Conservation (phyloP, 202 grass and related monocot genomes). For the Miscanthus sacchariflorus region DNA sequence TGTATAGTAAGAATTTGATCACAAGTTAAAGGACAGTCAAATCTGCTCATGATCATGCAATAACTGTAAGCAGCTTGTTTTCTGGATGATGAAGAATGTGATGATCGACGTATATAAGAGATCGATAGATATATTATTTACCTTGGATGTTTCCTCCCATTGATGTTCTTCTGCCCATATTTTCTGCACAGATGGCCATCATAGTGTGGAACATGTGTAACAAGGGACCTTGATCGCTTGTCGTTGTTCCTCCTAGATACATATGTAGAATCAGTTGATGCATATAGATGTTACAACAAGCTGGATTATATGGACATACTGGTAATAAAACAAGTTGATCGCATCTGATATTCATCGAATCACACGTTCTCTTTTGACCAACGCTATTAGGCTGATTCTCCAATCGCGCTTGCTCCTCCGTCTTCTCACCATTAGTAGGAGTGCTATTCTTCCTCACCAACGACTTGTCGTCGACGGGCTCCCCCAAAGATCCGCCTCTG, state of each 20-base stretch:
- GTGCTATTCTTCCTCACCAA: not conserved
- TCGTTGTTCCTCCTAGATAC: conserved; percentile 2
- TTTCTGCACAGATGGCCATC: conserved; percentile 11
- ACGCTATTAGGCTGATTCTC: not conserved
- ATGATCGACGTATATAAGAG: not conserved
- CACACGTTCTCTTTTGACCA: conserved; percentile 26
- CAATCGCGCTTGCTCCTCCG: not conserved
- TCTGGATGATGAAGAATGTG: not conserved
- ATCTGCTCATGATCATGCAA: not conserved
- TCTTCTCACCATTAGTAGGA: not conserved
- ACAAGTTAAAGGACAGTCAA: too few species aligned
- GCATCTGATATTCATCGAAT: not conserved
- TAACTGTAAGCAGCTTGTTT: not conserved
- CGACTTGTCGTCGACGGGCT: not conserved
- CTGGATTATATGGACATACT: not conserved
- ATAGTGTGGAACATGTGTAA: conserved; percentile 49
- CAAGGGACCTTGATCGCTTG: conserved; percentile 29
- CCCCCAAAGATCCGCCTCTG: not conserved
- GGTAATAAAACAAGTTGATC: not conserved
- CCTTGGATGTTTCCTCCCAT: conserved; percentile 55
- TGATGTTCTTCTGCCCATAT: conserved; percentile 64
- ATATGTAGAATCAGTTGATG: not conserved
- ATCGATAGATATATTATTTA: conserved; percentile 2
- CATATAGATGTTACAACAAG: not conserved
- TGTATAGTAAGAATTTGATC: not conserved